These are phyloP conservation scores for Neurospora tetrasperma DNA, from an alignment of 495 filamentous ascomycete species.

Conservation along the genomic window DNA sequence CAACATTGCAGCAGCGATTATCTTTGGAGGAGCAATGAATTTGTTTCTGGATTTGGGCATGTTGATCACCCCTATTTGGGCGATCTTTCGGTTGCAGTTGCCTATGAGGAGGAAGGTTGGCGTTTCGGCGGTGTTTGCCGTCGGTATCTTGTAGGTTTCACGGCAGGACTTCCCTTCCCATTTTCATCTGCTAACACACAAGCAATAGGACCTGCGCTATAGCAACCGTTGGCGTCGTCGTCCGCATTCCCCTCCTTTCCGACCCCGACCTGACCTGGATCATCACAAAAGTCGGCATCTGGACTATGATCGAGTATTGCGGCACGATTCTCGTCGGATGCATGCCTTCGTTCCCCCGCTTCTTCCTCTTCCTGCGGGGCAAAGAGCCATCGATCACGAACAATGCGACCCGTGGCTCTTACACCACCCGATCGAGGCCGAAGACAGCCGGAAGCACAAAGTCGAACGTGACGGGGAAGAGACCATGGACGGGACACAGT, in stretches of 20 bases:
- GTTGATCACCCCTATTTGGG: constrained; percentile 19
- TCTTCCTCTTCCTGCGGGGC: constrained; percentile 14
- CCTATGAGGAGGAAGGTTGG: constrained; percentile 23
- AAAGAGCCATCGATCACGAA: not conserved
- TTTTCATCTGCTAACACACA: not conserved
- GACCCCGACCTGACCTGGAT: constrained; percentile 20
- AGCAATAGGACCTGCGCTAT: constrained; percentile 18
- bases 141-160: constrained; percentile 19
- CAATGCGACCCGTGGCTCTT: not conserved
- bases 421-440: not conserved
- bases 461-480: not conserved
- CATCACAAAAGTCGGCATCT: constrained; percentile 22
- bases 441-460: not conserved
- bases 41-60: constrained; percentile 22
- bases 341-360: constrained; percentile 23
- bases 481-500: not conserved
- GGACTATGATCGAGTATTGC: constrained; percentile 28
- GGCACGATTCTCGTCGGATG: constrained; percentile 24
- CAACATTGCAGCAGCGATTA: constrained; percentile 12
- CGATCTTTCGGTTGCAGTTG: constrained; percentile 21
- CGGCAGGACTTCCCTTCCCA: not conserved
- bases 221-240: constrained; percentile 17
- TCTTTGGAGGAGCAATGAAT: constrained; percentile 18
- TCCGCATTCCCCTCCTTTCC: constrained; percentile 17
- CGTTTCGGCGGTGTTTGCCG: constrained; percentile 22